Base-by-base conservation (phyloP, 163 green algal species). In the Volvox carteri region DNA sequence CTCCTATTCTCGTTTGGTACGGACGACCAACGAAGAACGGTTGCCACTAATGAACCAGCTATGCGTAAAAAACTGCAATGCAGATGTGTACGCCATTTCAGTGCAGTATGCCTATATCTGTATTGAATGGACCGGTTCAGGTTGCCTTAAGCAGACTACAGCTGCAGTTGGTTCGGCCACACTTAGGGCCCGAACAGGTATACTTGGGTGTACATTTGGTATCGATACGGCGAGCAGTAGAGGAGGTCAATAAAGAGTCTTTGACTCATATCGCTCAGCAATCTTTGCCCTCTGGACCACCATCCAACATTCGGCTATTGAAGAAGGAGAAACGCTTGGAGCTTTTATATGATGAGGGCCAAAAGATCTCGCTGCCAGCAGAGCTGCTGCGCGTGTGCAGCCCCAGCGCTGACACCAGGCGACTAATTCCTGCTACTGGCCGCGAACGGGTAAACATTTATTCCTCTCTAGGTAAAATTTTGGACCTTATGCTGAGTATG, bases 311-410 rank as follows among this genome's bases (percentile, higher is more conserved):
- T 2, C 75, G 30, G 21, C 8, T 87, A 7, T 19, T 67, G 0
- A 70, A 56, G 28, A 41, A 72, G 23, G 65, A 87, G 1, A 79
- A 93, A 86, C 75, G 89, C 0, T 46, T 95, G 23, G 84, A 92
- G 18, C 77, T 95, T 16, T 56, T 25, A 0, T 95, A 93, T 46
- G 62, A 54, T n/a, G 54, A 72, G 23, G 91, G 91, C 21, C 14
- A 4, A 18, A 88, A 33, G 14, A 87, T 91, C 14, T 67, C 25
- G 0, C 91, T 90, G 5, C 86, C 90, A 28, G 93, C 93, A 21
- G 94, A 96, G 78, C 87, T 95, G 33, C 81, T 96, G 74, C 88
- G 94, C 1, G 93, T 93, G 19, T 87, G 93, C 74, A 96, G 93
- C 80, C 94, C 94, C 11, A 95, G 93, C 21, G 93, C 94, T 23